Percentiles rank a stretch among this genome's conserved stretches.
Conservation (phyloP, 139 green algal genomes). For the Tetradesmus obliquus region DNA sequence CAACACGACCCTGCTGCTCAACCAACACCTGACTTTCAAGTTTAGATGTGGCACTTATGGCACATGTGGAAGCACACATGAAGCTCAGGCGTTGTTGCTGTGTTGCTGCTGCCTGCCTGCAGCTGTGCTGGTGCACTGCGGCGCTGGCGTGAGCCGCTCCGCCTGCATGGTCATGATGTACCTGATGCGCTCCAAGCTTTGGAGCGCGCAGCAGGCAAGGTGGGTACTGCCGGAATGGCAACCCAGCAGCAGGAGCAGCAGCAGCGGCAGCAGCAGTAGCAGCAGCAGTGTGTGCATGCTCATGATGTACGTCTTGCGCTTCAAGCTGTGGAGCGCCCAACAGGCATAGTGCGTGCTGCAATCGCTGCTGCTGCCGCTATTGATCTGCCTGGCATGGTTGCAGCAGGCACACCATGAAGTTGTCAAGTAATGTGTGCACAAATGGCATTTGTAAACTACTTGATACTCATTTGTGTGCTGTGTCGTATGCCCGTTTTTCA, state of each 20-base stretch:
- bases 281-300: constrained; percentile 45
- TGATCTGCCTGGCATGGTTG: no score
- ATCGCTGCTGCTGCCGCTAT: no score
- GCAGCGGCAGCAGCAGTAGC: no score
- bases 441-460: no score
- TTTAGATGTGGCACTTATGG: no score
- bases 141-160: constrained; percentile 80
- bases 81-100: background rate
- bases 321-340: no score
- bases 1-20: background rate
- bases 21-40: background rate
- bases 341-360: no score
- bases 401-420: no score
- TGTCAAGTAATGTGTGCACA: no score
- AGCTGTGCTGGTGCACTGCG: constrained; percentile 88
- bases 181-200: constrained; percentile 81
- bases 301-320: constrained; percentile 6
- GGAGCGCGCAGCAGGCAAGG: constrained; percentile 52
- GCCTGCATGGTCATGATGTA: constrained; percentile 83
- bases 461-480: no score
- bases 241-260: background rate
- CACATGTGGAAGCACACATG: no score
- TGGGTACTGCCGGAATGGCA: background rate
- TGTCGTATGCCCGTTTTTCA: no score
- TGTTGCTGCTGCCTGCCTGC: background rate